A percentile compares a stretch with the other conserved stretches of the same genome.
These are phyloP conservation scores for Chrysanthemum seticuspe DNA, from an alignment of 129 eudicot genomes.

Conservation along the genomic window DNA sequence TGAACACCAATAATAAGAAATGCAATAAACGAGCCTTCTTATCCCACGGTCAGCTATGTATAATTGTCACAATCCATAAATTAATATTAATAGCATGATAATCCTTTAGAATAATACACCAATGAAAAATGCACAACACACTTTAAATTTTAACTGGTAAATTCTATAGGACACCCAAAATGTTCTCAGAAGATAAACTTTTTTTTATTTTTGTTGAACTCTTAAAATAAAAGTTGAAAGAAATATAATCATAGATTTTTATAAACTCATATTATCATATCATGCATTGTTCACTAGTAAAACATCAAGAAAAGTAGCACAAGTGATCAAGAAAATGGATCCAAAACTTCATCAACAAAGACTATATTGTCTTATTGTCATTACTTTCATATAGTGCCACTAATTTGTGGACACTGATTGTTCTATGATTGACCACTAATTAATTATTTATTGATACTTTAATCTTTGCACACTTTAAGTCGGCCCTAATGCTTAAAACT, in stretches of 20 bases:
- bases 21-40: too few relatives aligned
- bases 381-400: slow-evolving; percentile 12
- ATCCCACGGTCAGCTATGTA: too few relatives aligned
- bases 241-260: neutral
- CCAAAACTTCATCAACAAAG: neutral
- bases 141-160: too few relatives aligned
- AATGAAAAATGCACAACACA: too few relatives aligned
- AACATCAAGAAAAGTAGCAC: neutral
- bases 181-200: too few relatives aligned
- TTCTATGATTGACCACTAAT: slow-evolving; percentile 10
- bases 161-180: too few relatives aligned
- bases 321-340: neutral
- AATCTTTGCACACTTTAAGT: neutral
- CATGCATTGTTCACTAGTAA: neutral
- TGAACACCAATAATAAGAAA: too few relatives aligned
- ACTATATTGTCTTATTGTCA: slow-evolving; percentile 7
- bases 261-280: neutral
- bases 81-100: too few relatives aligned
- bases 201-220: too few relatives aligned
- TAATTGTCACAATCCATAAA: too few relatives aligned
- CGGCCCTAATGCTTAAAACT: neutral
- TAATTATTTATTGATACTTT: neutral
- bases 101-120: too few relatives aligned
- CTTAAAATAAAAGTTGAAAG: neutral
- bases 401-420: slow-evolving; percentile 6